A percentile compares a stretch with the other conserved stretches of the same genome.
Conservation (phyloP, 129 eudicot genomes). For the Saposhnikovia divaricata region DNA sequence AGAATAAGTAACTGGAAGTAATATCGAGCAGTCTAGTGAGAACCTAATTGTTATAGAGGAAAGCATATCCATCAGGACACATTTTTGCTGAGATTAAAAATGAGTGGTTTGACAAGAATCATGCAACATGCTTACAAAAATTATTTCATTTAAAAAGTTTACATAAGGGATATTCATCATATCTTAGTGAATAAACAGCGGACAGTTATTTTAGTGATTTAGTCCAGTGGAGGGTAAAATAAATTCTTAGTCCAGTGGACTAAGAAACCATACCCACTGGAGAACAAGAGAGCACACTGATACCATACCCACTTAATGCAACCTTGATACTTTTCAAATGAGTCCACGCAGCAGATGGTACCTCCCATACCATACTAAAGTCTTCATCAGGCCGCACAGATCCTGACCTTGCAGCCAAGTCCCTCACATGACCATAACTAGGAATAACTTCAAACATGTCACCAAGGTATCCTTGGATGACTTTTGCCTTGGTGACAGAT, state of each 20-base stretch:
- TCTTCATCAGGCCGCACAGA: conserved; percentile 89
- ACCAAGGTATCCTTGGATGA: conserved; percentile 95
- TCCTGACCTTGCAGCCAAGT: conserved; percentile 95
- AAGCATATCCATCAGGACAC: background rate
- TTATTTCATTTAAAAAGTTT: background rate
- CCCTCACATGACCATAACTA: conserved; percentile 95
- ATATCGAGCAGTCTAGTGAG: background rate
- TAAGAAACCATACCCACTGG: too few species aligned
- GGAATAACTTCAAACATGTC: conserved; percentile 94
- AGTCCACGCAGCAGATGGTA: conserved; percentile 94
- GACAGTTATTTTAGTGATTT: background rate
- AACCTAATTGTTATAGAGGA: background rate
- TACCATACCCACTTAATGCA: conserved; percentile 66
- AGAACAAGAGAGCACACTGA: conserved; percentile 10
- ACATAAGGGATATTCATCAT: background rate
- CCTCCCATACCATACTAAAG: conserved; percentile 99
- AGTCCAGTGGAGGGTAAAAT: background rate
- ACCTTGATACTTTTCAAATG: conserved; percentile 92
- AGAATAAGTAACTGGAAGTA: conserved; percentile 3
- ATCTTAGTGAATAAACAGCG: background rate
- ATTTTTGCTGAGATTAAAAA: background rate
- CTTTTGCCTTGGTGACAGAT: conserved; percentile 85
- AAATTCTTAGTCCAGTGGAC: too few species aligned
- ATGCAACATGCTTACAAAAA: background rate
- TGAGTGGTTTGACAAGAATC: background rate